Evolutionary conservation across 176 grass and related monocot genomes (phyloP), one percentile per base, ranked within the genome.

Genomic region (Eremochloa ophiuroides): DNA sequence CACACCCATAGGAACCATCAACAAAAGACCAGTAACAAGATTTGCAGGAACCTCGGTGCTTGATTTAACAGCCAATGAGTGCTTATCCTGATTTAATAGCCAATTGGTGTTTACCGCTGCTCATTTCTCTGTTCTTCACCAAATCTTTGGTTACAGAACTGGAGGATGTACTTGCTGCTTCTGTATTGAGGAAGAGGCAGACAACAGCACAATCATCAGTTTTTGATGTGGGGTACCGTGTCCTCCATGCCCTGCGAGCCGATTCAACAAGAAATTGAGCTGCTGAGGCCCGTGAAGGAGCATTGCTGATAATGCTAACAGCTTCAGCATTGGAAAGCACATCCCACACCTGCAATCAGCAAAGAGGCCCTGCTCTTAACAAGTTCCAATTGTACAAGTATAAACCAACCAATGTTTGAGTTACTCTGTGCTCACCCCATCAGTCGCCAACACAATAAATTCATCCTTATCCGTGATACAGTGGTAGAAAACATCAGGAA

Each of bases 141-240:
- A 34, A 71, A 62, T 68, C 77, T 78, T 90, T 34, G 68, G 38
- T 69, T 67, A 42, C 60, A 28, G 64, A 44, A 48, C 69, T 59
- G 6, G 77, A 63, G 14, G 69, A 69, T 79, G 87, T 78, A 64
- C 51, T 56, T n/a, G 65, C 69, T 17, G 48, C 40, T 44, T 90
- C 82, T 23, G 79, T 74, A 64, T 92, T 89, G n/a, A 95, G 62
- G 79, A 90, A 95, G 43, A 95, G 90, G 60, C 93, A 95, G 26
- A 95, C 85, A 61, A 59, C 93, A 59, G 93, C 90, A 58, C 87
- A 95, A 58, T 95, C 93, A 23, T 95, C 93, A 2, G 80, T 83
- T 71, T 90, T 90, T 14, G 93, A 88, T 64, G 71, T 90, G 22
- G 89, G 93, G 42, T 84, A 88, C 42, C 84, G 81, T 11, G 64